Percentiles rank a stretch among this genome's conserved stretches.
These are phyloP conservation scores for Coniochaeta pulveracea DNA, from an alignment of 2,329 filamentous ascomycete species.

Conservation along the genomic window DNA sequence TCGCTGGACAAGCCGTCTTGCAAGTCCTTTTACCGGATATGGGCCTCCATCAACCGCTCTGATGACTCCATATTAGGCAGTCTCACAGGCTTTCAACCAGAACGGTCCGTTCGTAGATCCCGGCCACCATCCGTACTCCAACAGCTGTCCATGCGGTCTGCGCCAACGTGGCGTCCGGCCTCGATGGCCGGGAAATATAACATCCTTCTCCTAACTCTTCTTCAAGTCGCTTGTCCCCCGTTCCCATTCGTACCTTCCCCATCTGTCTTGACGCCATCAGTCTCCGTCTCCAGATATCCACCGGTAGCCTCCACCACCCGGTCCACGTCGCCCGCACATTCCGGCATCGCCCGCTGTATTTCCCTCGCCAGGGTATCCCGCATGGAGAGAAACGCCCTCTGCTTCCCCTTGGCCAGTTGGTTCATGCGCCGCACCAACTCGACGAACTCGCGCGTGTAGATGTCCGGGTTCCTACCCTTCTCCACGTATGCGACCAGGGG, in stretches of 20 bases:
- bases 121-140: too few species aligned
- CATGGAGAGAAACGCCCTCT: slow-evolving; percentile 47
- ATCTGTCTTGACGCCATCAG: not conserved
- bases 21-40: too few species aligned
- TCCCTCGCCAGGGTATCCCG: slow-evolving; percentile 50
- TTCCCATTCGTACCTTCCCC: not conserved
- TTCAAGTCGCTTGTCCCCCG: too few species aligned
- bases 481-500: slow-evolving; percentile 60
- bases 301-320: slow-evolving; percentile 37
- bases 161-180: too few species aligned
- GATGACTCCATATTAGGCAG: too few species aligned
- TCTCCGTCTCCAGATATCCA: slow-evolving; percentile 9
- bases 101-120: too few species aligned
- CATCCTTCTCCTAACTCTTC: too few species aligned
- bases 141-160: too few species aligned
- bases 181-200: too few species aligned
- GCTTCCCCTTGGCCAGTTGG: slow-evolving; percentile 56
- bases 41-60: too few species aligned
- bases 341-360: slow-evolving; percentile 46
- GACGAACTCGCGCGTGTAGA: slow-evolving; percentile 64
- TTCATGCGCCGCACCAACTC: slow-evolving; percentile 56
- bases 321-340: slow-evolving; percentile 41
- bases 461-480: slow-evolving; percentile 60
- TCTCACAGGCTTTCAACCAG: too few species aligned
- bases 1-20: too few species aligned